Percentiles rank a stretch among this genome's conserved stretches.
Evolutionary conservation across 2,329 filamentous ascomycete species (phyloP).

Genomic region (Stylonectria norvegica): DNA sequence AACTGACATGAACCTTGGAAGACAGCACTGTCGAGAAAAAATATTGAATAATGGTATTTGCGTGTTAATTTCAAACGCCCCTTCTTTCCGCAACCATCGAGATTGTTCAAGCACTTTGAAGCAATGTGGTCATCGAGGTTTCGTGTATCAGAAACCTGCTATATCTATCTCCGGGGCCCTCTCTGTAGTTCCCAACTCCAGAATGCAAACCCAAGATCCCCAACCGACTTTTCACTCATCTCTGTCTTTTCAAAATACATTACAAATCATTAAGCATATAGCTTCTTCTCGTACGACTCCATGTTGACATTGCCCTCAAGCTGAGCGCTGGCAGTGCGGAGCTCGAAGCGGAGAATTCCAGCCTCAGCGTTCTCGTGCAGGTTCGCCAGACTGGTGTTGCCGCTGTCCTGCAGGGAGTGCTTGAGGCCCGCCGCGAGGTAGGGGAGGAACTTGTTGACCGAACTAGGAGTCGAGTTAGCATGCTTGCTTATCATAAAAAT

Average conservation of each 20-base stretch:
- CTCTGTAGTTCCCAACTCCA: conserved; percentile 17
- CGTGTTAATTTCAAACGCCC: conserved; percentile 16
- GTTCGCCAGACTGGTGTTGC: conserved; percentile 72
- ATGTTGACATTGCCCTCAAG: conserved; percentile 97
- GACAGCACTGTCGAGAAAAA: background rate
- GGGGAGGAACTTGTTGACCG: conserved; percentile 90
- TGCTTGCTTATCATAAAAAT: background rate
- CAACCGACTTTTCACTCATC: conserved; percentile 16
- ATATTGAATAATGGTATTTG: background rate
- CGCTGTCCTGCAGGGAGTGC: conserved; percentile 96
- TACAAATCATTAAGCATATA: conserved; percentile 69
- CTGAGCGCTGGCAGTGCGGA: conserved; percentile 90
- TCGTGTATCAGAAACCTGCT: conserved; percentile 14
- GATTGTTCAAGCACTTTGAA: conserved; percentile 29
- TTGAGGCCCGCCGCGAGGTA: conserved; percentile 95
- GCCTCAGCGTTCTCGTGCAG: conserved; percentile 72
- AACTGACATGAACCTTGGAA: conserved; percentile 4
- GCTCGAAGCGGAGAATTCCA: conserved; percentile 84
- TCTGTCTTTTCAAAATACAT: conserved; percentile 11
- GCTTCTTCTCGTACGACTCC: conserved; percentile 99
- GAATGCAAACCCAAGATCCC: conserved; percentile 2
- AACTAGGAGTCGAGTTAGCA: conserved; percentile 47
- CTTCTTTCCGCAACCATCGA: background rate
- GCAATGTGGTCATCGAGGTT: conserved; percentile 23
- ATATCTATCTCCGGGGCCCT: conserved; percentile 12